These are phyloP conservation scores for Annulohypoxylon bovei DNA, from an alignment of 495 filamentous ascomycete genomes.

Conservation along the genomic window DNA sequence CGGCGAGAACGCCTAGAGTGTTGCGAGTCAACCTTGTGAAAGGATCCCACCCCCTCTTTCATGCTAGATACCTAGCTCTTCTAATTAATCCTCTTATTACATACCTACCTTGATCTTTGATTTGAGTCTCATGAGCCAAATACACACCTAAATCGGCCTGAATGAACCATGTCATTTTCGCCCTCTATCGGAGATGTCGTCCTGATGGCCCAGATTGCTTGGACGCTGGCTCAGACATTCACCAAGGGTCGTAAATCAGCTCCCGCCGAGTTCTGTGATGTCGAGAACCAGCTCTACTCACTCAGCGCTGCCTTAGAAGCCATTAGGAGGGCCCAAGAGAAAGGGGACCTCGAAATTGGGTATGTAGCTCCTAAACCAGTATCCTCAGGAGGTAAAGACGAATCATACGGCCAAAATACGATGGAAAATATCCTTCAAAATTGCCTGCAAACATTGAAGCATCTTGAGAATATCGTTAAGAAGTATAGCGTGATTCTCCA, in stretches of 20 bases:
- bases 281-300: slow-evolving; percentile 4
- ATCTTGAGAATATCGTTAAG: slow-evolving; percentile 1
- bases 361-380: not conserved
- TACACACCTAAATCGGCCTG: not conserved
- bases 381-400: not conserved
- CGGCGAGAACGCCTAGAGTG: not conserved
- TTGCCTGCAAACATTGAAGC: not conserved
- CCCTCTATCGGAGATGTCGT: slow-evolving; percentile 16
- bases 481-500: slow-evolving; percentile 2
- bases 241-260: slow-evolving; percentile 9
- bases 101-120: not conserved
- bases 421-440: slow-evolving; percentile 1
- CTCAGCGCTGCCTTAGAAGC: slow-evolving; percentile 12
- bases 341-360: not conserved
- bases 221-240: slow-evolving; percentile 6
- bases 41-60: not conserved
- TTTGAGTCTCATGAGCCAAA: not conserved
- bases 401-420: not conserved
- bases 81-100: not conserved
- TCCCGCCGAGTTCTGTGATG: slow-evolving; percentile 4
- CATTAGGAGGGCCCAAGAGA: not conserved
- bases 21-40: not conserved
- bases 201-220: slow-evolving; percentile 8
- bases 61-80: not conserved
- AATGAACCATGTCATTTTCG: not conserved